A percentile compares a stretch with the other conserved stretches of the same genome.
phyloP scores from a whole-genome alignment of 2,329 filamentous ascomycete species.

The Microcyclosporella mali region DNA sequence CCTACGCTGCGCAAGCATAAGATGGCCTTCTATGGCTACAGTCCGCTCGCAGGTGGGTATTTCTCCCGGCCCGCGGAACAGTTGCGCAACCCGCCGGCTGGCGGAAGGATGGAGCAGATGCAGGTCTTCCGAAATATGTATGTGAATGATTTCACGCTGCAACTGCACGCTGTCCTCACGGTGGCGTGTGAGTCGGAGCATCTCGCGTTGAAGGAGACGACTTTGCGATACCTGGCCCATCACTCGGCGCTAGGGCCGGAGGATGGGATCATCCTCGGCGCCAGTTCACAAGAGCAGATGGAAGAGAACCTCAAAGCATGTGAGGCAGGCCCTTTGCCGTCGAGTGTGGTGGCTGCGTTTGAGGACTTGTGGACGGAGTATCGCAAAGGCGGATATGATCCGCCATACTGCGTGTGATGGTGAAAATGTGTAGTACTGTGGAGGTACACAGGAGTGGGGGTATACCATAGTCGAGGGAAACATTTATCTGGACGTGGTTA shows the following conservation, averaged over 20 bases:
- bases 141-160: constrained; percentile 39
- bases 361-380: constrained; percentile 18
- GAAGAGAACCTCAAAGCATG: constrained; percentile 27
- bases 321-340: constrained; percentile 23
- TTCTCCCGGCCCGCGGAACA: constrained; percentile 37
- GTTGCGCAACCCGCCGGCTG: constrained; percentile 25
- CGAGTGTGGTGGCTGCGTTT: constrained; percentile 19
- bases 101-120: constrained; percentile 26
- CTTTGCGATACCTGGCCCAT: constrained; percentile 43
- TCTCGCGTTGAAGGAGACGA: constrained; percentile 38
- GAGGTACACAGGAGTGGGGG: constrained; percentile 17
- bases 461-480: neutral
- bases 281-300: constrained; percentile 29
- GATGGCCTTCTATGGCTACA: constrained; percentile 42
- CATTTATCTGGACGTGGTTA: no score
- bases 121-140: constrained; percentile 35
- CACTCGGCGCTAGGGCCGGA: constrained; percentile 36
- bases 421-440: no score
- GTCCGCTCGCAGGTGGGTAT: constrained; percentile 31
- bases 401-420: constrained; percentile 14
- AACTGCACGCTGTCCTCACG: constrained; percentile 37
- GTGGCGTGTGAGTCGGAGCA: constrained; percentile 32
- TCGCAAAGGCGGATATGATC: constrained; percentile 14
- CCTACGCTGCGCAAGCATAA: constrained; percentile 38
- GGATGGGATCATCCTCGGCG: constrained; percentile 38